Base-by-base conservation (phyloP, 225 moss, liverwort and hornwort genomes). In the Polytrichum commune region DNA sequence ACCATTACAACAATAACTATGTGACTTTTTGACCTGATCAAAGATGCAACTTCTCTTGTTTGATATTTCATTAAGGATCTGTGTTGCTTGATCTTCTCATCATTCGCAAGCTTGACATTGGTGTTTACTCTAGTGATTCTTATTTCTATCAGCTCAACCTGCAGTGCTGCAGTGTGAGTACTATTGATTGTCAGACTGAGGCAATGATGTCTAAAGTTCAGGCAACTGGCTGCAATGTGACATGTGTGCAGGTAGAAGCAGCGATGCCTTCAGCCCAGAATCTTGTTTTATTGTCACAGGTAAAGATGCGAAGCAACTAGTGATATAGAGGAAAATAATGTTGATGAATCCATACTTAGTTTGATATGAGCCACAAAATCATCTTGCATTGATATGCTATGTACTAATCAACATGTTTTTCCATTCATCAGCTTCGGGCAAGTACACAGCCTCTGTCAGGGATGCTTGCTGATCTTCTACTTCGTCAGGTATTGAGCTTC, bases 191-290 rank as follows among this genome's bases (percentile, higher is more conserved):
- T 38, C 38, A 38, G 2, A 38, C 38, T 13, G 38, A 38, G 38
- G 38, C 38, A 38, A 38, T 38, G 38, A 38, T 38, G 13, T 38
- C 13, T 38, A 38, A 38, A 38, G 38, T 38, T 38, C 58, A 58
- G 58, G 22, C 33, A 33, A 33, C n/a, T 22, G 8, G 23, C 58
- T 29, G 27, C 46, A 62, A 18, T 54, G 55, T 32, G n/a, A 30
- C 29, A 38, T 78, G 57, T 30, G 54, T 79, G 72, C 89, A 95
- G 95, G 89, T 86, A 29, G 86, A 95, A 83, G 74, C 89, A 35
- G 89, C 95, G 66, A 95, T 95, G 95, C 95, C 95, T 30, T 88
- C 92, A 30, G 95, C 91, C 69, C 95, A 95, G 74, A 95, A 95
- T 69, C 82, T 95, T 46, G 92, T 95, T n/a, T 75, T 92, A 10